Base-by-base conservation (phyloP, 192 early-diverging fungal genomes). In the Backusella parvicylindrica region DNA sequence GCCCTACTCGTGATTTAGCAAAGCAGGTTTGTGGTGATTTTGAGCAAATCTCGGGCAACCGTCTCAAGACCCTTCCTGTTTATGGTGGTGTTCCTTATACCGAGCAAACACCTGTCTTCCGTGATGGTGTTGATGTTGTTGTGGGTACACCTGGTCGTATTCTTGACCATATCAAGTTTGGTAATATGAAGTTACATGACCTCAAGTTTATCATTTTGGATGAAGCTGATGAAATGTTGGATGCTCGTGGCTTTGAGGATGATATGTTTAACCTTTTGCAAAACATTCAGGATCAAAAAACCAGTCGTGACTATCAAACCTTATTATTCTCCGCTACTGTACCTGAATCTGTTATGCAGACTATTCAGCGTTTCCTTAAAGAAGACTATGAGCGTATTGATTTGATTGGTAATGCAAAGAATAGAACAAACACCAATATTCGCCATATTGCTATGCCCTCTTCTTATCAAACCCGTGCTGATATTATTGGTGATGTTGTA, bases 401-500 rank as follows among this genome's bases (percentile, higher is more conserved):
- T 83, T 81, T 96, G 71, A 91, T 95, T 60, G 95, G 96, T 38
- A 89, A 88, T 73, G 88, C 93, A 72, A 93, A 93, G 78, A 91
- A 94, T 76, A 96, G 95, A 85, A 98, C 97, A 43, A 94, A 92
- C 77, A 86, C 92, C 75, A 92, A 91, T 72, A 92, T 99, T 77
- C 84, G 85, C 37, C 97, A 99, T 84, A 89, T 91, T 76, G 92
- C 91, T 30, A 90, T 97, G 75, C 91, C 92, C 23, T 92, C 94
- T 36, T 87, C 94, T 50, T 99, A 94, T 90, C 92, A 94, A 76
- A 92, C 93, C 70, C 91, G 95, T 73, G 89, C 92, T 70, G 95
- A 94, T 74, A 92, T 99, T 74, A 89, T 99, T 40, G 96, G 94
- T 21, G 97, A 99, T 82, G 93, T 99, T 56, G 94, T 98, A 13